phyloP scores from a whole-genome alignment of 257 asterid species.

The Jacaranda copaia region DNA sequence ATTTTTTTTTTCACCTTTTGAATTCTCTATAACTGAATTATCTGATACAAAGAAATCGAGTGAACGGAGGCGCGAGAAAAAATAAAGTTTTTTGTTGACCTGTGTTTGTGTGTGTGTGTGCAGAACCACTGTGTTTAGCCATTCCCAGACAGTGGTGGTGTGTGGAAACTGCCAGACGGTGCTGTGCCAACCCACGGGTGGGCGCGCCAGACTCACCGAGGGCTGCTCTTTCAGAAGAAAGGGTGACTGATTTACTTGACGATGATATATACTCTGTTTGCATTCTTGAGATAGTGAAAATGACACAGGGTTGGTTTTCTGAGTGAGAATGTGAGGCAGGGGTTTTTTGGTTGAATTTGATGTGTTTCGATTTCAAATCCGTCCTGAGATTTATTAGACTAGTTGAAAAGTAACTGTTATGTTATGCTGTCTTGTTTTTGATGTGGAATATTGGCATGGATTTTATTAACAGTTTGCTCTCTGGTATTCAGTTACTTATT shows the following conservation, averaged over 20 bases:
- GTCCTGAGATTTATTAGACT: neutral
- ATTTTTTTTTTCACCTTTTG: no score
- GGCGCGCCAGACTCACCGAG: constrained; percentile 74
- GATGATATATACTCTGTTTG: neutral
- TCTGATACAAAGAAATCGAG: neutral
- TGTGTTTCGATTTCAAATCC: neutral
- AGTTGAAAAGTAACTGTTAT: neutral
- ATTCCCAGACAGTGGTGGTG: constrained; percentile 63
- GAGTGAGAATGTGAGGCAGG: neutral
- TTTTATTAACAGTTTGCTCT: neutral
- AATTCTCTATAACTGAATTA: neutral
- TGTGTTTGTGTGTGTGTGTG: constrained; percentile 26
- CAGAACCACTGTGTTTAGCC: constrained; percentile 67
- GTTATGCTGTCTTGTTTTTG: neutral
- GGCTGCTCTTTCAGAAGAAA: constrained; percentile 79
- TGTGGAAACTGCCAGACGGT: constrained; percentile 66
- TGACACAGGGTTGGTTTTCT: neutral
- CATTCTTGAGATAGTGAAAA: constrained; percentile 6
- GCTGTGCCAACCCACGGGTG: constrained; percentile 72
- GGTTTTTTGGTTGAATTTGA: neutral
- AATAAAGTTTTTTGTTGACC: neutral
- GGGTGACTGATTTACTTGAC: constrained; percentile 50
- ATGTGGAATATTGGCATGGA: neutral
- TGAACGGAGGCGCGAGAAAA: neutral
- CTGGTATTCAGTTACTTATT: neutral